Evolutionary conservation across 2,329 filamentous ascomycete genomes (phyloP), one percentile per base, ranked within the genome.

Genomic region (Verruconis gallopava): DNA sequence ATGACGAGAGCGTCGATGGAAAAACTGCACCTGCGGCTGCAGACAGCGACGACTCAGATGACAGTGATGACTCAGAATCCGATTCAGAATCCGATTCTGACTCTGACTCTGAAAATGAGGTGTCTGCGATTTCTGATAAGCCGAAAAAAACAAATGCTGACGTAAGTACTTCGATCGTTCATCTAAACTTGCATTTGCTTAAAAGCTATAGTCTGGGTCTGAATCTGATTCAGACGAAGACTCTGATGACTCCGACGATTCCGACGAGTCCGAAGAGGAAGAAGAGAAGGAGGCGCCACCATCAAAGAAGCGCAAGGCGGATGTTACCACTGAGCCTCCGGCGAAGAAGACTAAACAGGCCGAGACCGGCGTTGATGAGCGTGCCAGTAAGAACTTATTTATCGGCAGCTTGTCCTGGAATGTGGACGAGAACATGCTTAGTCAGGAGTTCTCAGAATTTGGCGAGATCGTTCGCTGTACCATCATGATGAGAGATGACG

Each of bases 381-480:
- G 44, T 50, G 57, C 21, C 17, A 53, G 49, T 61, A 67, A 68
- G 50, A 93, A 86, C 55, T 77, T 95, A 42, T 95, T 93, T 63
- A 77, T 86, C 50, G 88, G 88, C 52, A 89, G 85, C 69, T 71
- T 95, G 49, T 85, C 83, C 64, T 95, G 86, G 86, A 84, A 79
- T 58, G 71, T 94, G 41, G 84, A 93, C 53, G 88, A 94, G 62
- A 77, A 86, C 49, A 76, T 75, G 66, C 77, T 95, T 49, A 72
- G 74, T 51, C 73, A 80, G 53, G 81, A 89, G 60, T 94, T 95
- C 67, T 75, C 86, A 68, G 66, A 74, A 48, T 89, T 80, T 55
- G 80, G 79, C 49, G 81, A 81, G 55, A 71, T 93, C 44, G 81
- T 79, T 49, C 81, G 43, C 33, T 9, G 85, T 53, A 78, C 94